Evolutionary conservation across 106 monocot species (phyloP), one percentile per base, ranked within the genome.

Genomic region (Narthecium ossifragum): DNA sequence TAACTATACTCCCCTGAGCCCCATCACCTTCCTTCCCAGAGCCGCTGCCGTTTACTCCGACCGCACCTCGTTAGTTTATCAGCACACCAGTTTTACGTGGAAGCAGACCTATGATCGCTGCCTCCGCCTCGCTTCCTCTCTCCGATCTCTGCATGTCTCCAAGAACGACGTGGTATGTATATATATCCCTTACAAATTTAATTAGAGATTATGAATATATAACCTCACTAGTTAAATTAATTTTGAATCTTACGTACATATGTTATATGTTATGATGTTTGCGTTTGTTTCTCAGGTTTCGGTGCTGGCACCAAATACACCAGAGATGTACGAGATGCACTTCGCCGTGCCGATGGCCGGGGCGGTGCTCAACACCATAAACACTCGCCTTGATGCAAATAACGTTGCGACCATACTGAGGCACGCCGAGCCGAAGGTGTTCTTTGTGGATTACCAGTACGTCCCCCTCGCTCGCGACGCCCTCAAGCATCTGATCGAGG

Each of bases 391-490:
- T 7, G 57, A 57, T 1, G 14, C 57, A 4, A n/a, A n/a, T 14
- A 57, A 36, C 57, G 57, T 57, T 5, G 57, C 57, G 20, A 37
- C 57, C 32, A 20, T 57, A n/a, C 34, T 57, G 9, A 10, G n/a
- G 2, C 57, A 57, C 57, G 18, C 57, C 6, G 57, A 57, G 34
- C 21, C 57, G 3, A 57, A 57, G 34, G 7, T 37, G 20, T 1
- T 57, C 34, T 57, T 57, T 34, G 57, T 57, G 0, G 57, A 57
- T 9, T 23, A 57, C 57, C 57, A 57, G 29, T 57, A 18, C 34
- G 36, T 36, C 57, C 57, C 17, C n/a, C 33, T 33, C 21, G 57
- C 57, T 22, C 32, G 34, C 34, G 34, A 36, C 10, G 57, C 57
- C 20, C 57, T 57, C 57, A 34, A 34, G 6, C 57, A 57, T 15